These are phyloP conservation scores for Paraurostyla sp. DNA, from an alignment of 73 alveolate genomes.

Conservation along the genomic window DNA sequence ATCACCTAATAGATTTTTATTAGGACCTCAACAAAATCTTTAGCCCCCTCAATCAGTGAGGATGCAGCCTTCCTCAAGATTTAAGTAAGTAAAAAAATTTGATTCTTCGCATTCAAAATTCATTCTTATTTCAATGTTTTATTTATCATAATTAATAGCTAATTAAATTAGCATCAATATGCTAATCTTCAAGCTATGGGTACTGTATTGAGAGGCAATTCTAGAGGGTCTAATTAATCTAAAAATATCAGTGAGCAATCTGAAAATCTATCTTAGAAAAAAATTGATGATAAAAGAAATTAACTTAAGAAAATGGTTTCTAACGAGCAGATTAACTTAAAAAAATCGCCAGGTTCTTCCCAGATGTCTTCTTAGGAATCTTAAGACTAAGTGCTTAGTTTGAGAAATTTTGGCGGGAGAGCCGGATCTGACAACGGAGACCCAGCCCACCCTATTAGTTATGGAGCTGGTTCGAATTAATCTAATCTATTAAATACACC, in stretches of 20 bases:
- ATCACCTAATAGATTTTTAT: conserved; percentile 21
- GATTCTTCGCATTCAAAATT: neutral
- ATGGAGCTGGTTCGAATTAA: neutral
- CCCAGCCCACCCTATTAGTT: no score
- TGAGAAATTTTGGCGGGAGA: conserved; percentile 5
- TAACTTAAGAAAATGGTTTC: conserved; percentile 16
- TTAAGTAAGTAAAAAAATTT: conserved; percentile 6
- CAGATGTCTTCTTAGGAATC: conserved; percentile 21
- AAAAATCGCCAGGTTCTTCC: conserved; percentile 47
- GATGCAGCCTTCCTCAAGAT: conserved; percentile 35
- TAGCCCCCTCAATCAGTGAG: conserved; percentile 40
- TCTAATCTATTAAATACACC: conserved; percentile 20
- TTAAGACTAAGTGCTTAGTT: conserved; percentile 8
- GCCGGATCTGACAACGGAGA: conserved; percentile 27
- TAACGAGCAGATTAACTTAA: conserved; percentile 8
- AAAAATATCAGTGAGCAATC: neutral
- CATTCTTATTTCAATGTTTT: neutral
- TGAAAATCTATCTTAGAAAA: neutral
- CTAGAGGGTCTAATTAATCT: neutral
- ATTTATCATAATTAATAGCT: neutral
- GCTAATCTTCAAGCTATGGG: conserved; percentile 45
- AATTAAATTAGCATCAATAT: neutral
- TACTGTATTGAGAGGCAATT: conserved; percentile 10
- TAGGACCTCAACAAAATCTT: neutral
- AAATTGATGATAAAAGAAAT: conserved; percentile 21